Base-by-base conservation (phyloP, 371 early-diverging fungal species). In the Mortierella polycephala region DNA sequence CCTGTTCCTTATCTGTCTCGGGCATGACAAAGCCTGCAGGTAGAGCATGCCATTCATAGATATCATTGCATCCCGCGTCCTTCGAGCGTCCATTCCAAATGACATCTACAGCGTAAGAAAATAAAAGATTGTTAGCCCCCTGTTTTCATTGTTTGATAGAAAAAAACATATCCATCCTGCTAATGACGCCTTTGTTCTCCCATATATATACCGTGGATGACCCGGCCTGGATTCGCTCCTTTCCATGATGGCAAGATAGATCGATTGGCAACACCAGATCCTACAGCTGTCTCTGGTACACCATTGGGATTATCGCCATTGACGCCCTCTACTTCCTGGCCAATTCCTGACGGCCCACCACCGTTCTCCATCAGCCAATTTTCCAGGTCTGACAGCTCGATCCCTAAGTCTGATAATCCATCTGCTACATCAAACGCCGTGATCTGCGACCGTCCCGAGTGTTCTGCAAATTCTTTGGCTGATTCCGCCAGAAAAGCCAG, bases 1-100 rank as follows among this genome's bases (percentile, higher is more conserved):
- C 80, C 67, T 79, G 80, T 40, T 73, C 80, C 21, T 79, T 74
- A 12, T 73, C 80, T 9, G 80, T 79, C 57, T 60, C 62, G 40
- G 80, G 80, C 66, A 79, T 62, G 16, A 66, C 23, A 60, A 79
- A 69, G 8, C 74, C 66, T 20, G 65, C 67, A 3, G 80, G 74
- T 6, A 79, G 56, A 30, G 63, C 59, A 37, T 55, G 73, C 80
- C 80, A 79, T n/a, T 79, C 80, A 56, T 79, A 79, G 14, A 69
- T 52, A 56, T 63, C 60, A 41, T 10, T 53, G 21, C 55, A 14
- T 13, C 21, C 57, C 2, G 30, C 40, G 41, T 52, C 54, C 20
- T 23, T 56, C 44, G n/a, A 50, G 60, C 64, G 61, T 39, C 70
- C 80, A 55, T 73, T 73, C 66, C 63, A 69, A 7, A 69, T 40